A percentile compares a stretch with the other conserved stretches of the same genome.
Evolutionary conservation across 345 rosid species (phyloP).

Genomic region (Crucihimalaya himalaica): DNA sequence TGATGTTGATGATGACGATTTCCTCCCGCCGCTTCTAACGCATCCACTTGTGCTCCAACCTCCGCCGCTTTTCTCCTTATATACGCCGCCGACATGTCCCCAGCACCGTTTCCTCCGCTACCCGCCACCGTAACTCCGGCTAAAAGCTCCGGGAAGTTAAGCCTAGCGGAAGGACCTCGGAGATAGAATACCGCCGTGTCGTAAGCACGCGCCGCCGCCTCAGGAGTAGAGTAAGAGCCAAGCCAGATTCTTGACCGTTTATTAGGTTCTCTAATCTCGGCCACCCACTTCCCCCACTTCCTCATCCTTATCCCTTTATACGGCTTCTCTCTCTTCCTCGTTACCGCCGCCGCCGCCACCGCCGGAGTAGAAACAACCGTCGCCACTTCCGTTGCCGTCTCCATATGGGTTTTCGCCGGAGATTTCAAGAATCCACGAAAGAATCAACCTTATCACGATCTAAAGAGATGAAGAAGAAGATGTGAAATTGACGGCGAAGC

Average conservation of each 20-base stretch:
- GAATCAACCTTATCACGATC: slow-evolving; percentile 2
- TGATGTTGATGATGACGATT: slow-evolving; percentile 21
- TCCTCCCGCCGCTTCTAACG: slow-evolving; percentile 59
- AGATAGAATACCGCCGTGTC: slow-evolving; percentile 93
- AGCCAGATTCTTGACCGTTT: slow-evolving; percentile 98
- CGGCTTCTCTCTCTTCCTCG: slow-evolving; percentile 55
- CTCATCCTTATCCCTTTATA: slow-evolving; percentile 99
- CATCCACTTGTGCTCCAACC: slow-evolving; percentile 94
- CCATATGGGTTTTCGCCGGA: slow-evolving; percentile 36
- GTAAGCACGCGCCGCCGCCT: slow-evolving; percentile 97
- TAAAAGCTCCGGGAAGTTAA: slow-evolving; percentile 84
- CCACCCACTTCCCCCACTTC: slow-evolving; percentile 99
- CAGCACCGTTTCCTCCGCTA: slow-evolving; percentile 35
- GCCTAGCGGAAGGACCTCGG: slow-evolving; percentile 90
- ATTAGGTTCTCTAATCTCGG: slow-evolving; percentile 97
- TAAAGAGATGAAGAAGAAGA: not conserved
- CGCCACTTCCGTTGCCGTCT: slow-evolving; percentile 43
- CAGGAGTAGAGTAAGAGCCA: slow-evolving; percentile 92
- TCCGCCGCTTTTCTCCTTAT: slow-evolving; percentile 91
- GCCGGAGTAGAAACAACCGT: slow-evolving; percentile 15
- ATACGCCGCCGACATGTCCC: slow-evolving; percentile 86
- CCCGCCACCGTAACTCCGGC: slow-evolving; percentile 52
- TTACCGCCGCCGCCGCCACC: slow-evolving; percentile 8
- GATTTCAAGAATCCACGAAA: slow-evolving; percentile 17
- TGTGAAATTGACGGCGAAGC: slow-evolving; percentile 43